Evolutionary conservation across 352 stramenopile species (phyloP).

Genomic region (Phytophthora brassicae): DNA sequence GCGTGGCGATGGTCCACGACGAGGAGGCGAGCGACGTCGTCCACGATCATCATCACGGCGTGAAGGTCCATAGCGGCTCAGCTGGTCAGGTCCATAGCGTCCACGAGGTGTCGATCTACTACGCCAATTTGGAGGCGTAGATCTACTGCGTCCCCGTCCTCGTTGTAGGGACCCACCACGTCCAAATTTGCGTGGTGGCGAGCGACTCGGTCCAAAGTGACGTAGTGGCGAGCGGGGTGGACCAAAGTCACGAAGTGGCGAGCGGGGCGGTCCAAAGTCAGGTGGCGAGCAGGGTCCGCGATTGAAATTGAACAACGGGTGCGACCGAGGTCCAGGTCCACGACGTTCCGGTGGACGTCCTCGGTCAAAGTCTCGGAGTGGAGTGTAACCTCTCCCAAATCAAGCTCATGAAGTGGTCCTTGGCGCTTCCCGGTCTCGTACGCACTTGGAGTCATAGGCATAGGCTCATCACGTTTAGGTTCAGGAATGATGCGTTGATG

Average conservation of each 20-base stretch:
- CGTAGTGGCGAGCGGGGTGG: neutral
- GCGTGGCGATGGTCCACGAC: neutral
- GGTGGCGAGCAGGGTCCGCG: too few species aligned
- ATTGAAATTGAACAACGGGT: too few species aligned
- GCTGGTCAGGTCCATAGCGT: too few species aligned
- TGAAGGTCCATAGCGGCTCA: neutral
- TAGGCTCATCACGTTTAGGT: too few species aligned
- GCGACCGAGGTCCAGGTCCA: neutral
- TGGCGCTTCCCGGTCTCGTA: neutral
- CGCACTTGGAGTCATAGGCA: too few species aligned
- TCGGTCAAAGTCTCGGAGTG: neutral
- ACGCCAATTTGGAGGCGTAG: neutral
- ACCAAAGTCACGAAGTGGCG: too few species aligned
- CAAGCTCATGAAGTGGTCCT: neutral
- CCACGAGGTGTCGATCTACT: neutral
- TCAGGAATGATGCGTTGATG: neutral
- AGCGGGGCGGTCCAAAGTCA: too few species aligned
- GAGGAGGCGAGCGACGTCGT: neutral
- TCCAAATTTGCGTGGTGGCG: neutral
- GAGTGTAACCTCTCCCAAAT: neutral
- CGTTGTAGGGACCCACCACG: neutral
- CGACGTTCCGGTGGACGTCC: neutral
- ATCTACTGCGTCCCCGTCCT: neutral
- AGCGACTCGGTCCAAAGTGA: too few species aligned
- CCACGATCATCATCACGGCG: neutral